Conservation (phyloP, 2,329 filamentous ascomycete genomes). For the Rhexocercosporidium sp. region DNA sequence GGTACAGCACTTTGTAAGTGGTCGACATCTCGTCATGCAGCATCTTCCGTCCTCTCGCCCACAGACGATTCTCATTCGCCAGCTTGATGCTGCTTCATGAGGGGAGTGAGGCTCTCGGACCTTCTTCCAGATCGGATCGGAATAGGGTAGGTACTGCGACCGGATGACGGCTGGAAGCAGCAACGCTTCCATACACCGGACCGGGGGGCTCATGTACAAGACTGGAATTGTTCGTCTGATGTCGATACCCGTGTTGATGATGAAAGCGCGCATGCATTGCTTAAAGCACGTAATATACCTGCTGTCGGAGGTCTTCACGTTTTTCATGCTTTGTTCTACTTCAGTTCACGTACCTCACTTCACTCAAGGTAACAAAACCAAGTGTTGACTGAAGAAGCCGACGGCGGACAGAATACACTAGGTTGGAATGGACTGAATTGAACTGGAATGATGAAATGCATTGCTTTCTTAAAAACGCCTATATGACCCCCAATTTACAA, state of each 20-base stretch:
- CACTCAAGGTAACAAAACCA: too few relatives aligned
- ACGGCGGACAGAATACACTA: too few relatives aligned
- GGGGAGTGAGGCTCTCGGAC: not conserved
- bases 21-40: too few relatives aligned
- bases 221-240: not conserved
- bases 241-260: not conserved
- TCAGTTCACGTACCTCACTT: too few relatives aligned
- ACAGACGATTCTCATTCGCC: not conserved
- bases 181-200: not conserved
- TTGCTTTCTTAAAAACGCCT: slow-evolving; percentile 18
- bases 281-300: not conserved
- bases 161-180: too few relatives aligned
- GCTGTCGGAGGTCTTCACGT: not conserved
- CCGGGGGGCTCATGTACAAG: not conserved
- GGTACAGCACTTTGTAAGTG: too few relatives aligned
- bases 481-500: slow-evolving; percentile 22
- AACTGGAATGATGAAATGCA: slow-evolving; percentile 7
- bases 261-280: not conserved
- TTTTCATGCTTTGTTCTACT: too few relatives aligned
- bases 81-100: not conserved
- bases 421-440: too few relatives aligned
- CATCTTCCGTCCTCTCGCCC: not conserved
- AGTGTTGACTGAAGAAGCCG: too few relatives aligned
- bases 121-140: not conserved
- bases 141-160: too few relatives aligned